Conservation (phyloP, 345 rosid genomes). For the sweet orange (Citrus sinensis) region DNA sequence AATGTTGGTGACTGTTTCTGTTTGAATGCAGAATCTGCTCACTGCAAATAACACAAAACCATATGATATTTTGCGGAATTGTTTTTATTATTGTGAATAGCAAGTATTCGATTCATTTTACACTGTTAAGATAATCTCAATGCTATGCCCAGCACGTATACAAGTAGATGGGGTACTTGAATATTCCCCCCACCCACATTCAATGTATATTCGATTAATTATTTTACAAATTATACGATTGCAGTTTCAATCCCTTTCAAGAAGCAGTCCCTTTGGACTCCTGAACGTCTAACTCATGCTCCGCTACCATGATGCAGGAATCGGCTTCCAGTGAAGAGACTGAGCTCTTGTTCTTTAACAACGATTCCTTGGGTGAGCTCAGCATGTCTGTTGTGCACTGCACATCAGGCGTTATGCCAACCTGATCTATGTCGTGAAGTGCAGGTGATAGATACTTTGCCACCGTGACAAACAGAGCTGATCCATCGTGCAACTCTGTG, state of each 20-base stretch:
- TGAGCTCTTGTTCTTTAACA: conserved; percentile 40
- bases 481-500: conserved; percentile 82
- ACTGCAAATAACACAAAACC: no score
- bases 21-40: no score
- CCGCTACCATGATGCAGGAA: conserved; percentile 87
- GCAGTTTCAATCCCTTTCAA: conserved; percentile 24
- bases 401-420: conserved; percentile 79
- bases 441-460: conserved; percentile 93
- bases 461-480: conserved; percentile 83
- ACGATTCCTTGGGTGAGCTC: conserved; percentile 43
- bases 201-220: neutral
- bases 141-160: neutral
- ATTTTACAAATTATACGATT: neutral
- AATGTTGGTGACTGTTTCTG: no score
- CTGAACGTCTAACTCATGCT: conserved; percentile 71
- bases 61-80: neutral
- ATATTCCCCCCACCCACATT: neutral
- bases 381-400: conserved; percentile 79
- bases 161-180: neutral
- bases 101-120: neutral
- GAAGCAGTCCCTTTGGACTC: conserved; percentile 64
- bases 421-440: conserved; percentile 79
- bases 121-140: neutral
- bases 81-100: neutral
- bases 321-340: conserved; percentile 74